phyloP scores from a whole-genome alignment of 257 asterid genomes.

The Fraxinus anomala region DNA sequence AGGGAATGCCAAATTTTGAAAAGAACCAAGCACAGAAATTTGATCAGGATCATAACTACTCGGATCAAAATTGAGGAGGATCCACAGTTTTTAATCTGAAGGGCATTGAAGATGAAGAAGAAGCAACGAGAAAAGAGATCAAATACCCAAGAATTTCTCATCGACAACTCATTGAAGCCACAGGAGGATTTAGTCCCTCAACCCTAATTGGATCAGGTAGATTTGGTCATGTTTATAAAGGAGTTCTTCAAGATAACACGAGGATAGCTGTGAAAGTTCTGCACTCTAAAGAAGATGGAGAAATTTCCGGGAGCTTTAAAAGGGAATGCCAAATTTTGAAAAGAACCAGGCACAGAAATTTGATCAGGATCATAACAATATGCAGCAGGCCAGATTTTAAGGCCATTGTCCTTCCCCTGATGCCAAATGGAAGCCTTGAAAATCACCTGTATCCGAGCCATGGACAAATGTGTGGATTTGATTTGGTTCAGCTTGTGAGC shows the following conservation, averaged over 20 bases:
- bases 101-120: slow-evolving; percentile 39
- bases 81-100: slow-evolving; percentile 31
- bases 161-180: slow-evolving; percentile 66
- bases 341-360: slow-evolving; percentile 65
- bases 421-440: slow-evolving; percentile 82
- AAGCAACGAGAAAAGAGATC: slow-evolving; percentile 33
- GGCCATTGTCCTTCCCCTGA: slow-evolving; percentile 82
- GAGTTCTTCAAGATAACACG: slow-evolving; percentile 59
- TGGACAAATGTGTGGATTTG: slow-evolving; percentile 32
- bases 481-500: slow-evolving; percentile 51
- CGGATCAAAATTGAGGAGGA: no score
- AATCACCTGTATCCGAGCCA: slow-evolving; percentile 55
- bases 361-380: slow-evolving; percentile 66
- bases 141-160: slow-evolving; percentile 68
- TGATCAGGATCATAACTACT: slow-evolving; percentile 75
- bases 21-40: slow-evolving; percentile 65
- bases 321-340: slow-evolving; percentile 80
- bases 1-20: slow-evolving; percentile 80
- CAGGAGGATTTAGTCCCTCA: slow-evolving; percentile 58
- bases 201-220: slow-evolving; percentile 70
- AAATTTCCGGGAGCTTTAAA: slow-evolving; percentile 54
- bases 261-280: slow-evolving; percentile 71
- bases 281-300: slow-evolving; percentile 34
- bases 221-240: slow-evolving; percentile 75
- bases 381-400: slow-evolving; percentile 79